phyloP scores from a whole-genome alignment of 2,329 filamentous ascomycete species.

The Elsinoe ampelina region DNA sequence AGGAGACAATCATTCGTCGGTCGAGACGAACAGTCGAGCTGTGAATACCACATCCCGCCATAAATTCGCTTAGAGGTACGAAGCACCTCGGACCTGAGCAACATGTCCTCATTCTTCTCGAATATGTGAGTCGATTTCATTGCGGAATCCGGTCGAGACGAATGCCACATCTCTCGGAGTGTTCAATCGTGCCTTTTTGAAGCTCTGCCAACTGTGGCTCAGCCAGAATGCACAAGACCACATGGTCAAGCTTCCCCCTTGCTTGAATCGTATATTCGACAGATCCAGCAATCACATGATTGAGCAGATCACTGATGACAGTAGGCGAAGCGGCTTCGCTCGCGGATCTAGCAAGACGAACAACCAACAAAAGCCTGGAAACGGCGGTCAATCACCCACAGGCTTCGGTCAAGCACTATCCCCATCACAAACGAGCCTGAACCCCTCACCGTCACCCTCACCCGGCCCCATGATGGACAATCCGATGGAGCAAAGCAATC shows the following conservation, averaged over 20 bases:
- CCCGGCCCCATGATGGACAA: conserved; percentile 62
- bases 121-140: conserved; percentile 17
- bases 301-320: neutral
- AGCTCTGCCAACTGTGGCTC: neutral
- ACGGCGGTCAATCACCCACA: conserved; percentile 19
- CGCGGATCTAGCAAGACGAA: conserved; percentile 34
- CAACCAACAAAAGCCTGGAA: conserved; percentile 29
- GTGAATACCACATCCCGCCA: no score
- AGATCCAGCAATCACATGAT: neutral
- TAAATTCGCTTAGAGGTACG: no score
- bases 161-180: neutral
- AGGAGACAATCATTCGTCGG: no score
- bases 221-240: neutral
- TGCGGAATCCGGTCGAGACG: neutral
- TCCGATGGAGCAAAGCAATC: conserved; percentile 28
- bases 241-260: conserved; percentile 7
- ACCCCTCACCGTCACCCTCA: conserved; percentile 37
- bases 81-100: neutral
- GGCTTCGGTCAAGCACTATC: conserved; percentile 23
- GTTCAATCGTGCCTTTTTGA: no score
- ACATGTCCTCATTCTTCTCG: conserved; percentile 18
- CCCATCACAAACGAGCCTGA: conserved; percentile 14
- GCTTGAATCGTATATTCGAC: conserved; percentile 3
- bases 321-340: conserved; percentile 33
- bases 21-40: no score